Percentiles rank a stretch among this genome's conserved stretches.
Evolutionary conservation across 306 rosid species (phyloP).

Genomic region (Castanea crenata): DNA sequence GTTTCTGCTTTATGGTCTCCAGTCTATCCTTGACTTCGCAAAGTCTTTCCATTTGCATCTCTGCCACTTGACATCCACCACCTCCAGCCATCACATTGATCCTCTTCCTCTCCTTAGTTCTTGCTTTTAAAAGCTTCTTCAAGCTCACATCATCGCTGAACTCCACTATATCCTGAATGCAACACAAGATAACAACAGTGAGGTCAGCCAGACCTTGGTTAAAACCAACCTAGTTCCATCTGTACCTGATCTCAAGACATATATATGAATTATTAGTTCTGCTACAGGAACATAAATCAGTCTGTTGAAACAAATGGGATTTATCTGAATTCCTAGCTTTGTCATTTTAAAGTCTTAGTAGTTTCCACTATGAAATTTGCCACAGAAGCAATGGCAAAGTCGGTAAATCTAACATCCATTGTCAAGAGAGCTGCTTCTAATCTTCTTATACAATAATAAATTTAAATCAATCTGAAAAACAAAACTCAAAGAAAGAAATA

Average conservation of each 20-base stretch:
- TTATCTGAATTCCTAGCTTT: constrained; percentile 34
- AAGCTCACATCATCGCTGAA: constrained; percentile 63
- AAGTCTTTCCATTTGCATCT: constrained; percentile 68
- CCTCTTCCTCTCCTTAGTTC: constrained; percentile 37
- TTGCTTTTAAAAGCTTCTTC: constrained; percentile 65
- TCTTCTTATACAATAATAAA: background rate
- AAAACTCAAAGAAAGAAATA: background rate
- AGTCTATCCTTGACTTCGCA: constrained; percentile 48
- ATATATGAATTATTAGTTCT: constrained; percentile 31
- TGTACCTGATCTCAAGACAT: background rate
- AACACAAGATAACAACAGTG: constrained; percentile 1
- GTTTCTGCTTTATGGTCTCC: constrained; percentile 47
- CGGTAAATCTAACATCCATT: too few relatives aligned
- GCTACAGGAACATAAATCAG: constrained; percentile 74
- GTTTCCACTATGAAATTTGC: constrained; percentile 23
- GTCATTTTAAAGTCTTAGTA: constrained; percentile 33
- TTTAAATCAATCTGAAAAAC: background rate
- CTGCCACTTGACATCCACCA: constrained; percentile 46
- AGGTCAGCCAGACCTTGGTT: background rate
- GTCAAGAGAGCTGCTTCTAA: too few relatives aligned
- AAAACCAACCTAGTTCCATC: constrained; percentile 1
- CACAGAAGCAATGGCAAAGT: background rate
- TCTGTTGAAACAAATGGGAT: constrained; percentile 24
- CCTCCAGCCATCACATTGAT: constrained; percentile 29
- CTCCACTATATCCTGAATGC: constrained; percentile 52